Base-by-base conservation (phyloP, 73 alveolate genomes). In the Paramecium sonneborni region DNA sequence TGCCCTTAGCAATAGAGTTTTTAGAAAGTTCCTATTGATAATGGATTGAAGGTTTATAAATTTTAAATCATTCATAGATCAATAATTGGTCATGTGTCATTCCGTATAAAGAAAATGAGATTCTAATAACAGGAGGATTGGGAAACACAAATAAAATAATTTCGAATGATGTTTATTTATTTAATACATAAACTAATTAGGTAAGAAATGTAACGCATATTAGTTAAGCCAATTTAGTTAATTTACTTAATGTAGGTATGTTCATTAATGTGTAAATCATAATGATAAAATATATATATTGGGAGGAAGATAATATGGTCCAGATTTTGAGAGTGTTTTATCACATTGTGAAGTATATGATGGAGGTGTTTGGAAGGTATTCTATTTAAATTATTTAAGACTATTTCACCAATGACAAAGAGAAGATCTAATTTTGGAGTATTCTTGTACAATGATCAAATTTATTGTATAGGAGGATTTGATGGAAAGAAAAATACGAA, bases 401-500 rank as follows among this genome's bases (percentile, higher is more conserved):
- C 55, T 12, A 79, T 79, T 41, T 39, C 90, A 11, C 72, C 90
- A 0, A 79, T 79, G 90, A 39, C 90, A 8, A 79, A 79, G 55
- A 38, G 90, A 9, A 79, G 90, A 79, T 79, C 90, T 10, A 79
- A 79, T 79, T 79, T 79, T n/a, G 69, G 74, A 43, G 90, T 79
- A 18, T 79, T 79, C 34, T 2, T 79, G 1, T 46, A 43, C 56
- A 43, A 79, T 41, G 74, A 79, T 44, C 69, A 44, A 43, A 79
- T 79, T 23, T 62, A 79, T 46, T 32, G 44, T 18, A 79, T 79
- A 1, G 90, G 90, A 23, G 90, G 90, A 12, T 79, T 79, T 15
- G 88, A 79, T 79, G 90, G 90, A 46, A 79, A 79, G 24, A 76
- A 79, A 46, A 79, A 79, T 79, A 79, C 90, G 11, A 79, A 79